Evolutionary conservation across 352 stramenopile species (phyloP), one percentile per base, ranked within the genome.

Genomic region (Pythium utonaiense): DNA sequence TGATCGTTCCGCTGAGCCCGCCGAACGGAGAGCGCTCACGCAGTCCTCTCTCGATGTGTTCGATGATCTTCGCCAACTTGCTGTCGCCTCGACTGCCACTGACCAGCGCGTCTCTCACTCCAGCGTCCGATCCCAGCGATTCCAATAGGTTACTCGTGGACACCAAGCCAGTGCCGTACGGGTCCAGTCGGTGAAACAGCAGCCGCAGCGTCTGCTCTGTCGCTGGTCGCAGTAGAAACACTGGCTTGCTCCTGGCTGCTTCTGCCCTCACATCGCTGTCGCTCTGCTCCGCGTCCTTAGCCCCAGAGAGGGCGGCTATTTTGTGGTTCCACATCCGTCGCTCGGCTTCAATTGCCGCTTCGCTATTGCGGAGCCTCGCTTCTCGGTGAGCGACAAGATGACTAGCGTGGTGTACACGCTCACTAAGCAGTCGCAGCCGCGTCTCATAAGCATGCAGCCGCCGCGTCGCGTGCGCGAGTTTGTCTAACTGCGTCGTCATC

Each of bases 171-270:
- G 75, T 83, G 21, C 77, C 69, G 36, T 88, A 90, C 28, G 74
- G 61, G 60, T 92, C 83, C 4, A 93, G 59, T 25, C 74, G 67
- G 31, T 90, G 83, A 63, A 93, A 93, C 12, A 90, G 53, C 3
- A 70, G 24, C 6, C 80, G 80, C 1, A 90, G 54, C 12, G 78
- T 77, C 24, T 66, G 49, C 53, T 93, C 80, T 1, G 77, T 88
- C 38, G 57, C 60, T n/a, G 70, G 72, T 24, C 77, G 73, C 8
- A 89, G 64, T 10, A 72, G 38, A 28, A 54, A 47, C 16, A 59
- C 19, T 5, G 22, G 24, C 8, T 41, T 54, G n/a, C n/a, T n/a
- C n/a, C n/a, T n/a, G 6, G 13, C 44, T 75, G 67, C 3, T 49
- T 52, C 63, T 82, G 71, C 19, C 75, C 60, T 14, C 73, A 62